phyloP scores from a whole-genome alignment of 176 grass and related monocot species.

The Lolium multiflorum region DNA sequence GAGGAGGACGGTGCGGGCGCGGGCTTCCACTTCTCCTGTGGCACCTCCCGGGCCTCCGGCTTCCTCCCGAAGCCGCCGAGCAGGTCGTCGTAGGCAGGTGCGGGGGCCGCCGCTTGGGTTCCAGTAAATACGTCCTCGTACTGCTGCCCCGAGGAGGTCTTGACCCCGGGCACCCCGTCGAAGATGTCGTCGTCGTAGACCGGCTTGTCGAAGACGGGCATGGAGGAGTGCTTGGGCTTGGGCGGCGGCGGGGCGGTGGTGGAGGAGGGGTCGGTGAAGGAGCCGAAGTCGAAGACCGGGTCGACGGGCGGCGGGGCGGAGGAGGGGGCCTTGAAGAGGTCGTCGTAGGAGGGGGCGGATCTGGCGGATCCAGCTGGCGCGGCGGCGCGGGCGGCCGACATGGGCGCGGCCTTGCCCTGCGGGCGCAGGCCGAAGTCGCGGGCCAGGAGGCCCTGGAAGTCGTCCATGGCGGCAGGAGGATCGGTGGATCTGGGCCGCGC shows the following conservation, averaged over 20 bases:
- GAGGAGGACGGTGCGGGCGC: constrained; percentile 17
- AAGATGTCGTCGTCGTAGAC: constrained; percentile 76
- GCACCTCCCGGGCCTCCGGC: constrained; percentile 18
- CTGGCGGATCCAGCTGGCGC: constrained; percentile 46
- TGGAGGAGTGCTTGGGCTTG: constrained; percentile 50
- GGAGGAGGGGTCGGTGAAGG: constrained; percentile 36
- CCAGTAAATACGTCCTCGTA: constrained; percentile 71
- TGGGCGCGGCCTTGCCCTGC: constrained; percentile 67
- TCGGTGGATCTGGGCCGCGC: constrained; percentile 36
- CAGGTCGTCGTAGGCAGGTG: constrained; percentile 71
- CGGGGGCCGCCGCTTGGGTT: constrained; percentile 1
- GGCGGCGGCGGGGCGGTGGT: constrained; percentile 7
- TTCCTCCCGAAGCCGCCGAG: constrained; percentile 63
- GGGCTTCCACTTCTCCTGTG: constrained; percentile 49
- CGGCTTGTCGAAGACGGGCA: constrained; percentile 60
- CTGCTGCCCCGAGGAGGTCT: constrained; percentile 48
- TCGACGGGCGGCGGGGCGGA: constrained; percentile 46
- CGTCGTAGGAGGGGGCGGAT: constrained; percentile 75
- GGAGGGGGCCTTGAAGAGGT: constrained; percentile 54
- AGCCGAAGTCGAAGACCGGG: constrained; percentile 64
- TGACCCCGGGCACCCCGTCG: constrained; percentile 57
- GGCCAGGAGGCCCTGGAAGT: constrained; percentile 63
- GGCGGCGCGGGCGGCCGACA: constrained; percentile 58
- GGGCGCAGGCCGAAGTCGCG: constrained; percentile 74
- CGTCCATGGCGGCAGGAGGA: constrained; percentile 52